These are phyloP conservation scores for Pascua sp. DNA, from an alignment of 1,284 basidiomycete species.

Conservation along the genomic window DNA sequence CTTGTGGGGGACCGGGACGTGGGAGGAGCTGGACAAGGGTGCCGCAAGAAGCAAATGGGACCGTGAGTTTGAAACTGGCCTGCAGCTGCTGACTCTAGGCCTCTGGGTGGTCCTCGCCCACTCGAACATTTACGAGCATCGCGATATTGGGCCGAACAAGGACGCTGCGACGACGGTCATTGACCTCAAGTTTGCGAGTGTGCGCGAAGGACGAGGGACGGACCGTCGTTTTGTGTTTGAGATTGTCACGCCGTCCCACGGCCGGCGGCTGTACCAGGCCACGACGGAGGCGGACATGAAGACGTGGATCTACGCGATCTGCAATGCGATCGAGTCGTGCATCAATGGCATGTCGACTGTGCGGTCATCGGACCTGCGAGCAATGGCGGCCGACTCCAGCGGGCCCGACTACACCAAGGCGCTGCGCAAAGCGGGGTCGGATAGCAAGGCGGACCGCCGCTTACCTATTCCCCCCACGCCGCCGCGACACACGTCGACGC, in stretches of 20 bases:
- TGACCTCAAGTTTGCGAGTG: slow-evolving; percentile 49
- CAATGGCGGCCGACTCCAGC: not conserved
- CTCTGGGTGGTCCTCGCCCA: slow-evolving; percentile 49
- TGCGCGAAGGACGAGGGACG: slow-evolving; percentile 47
- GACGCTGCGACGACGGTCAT: slow-evolving; percentile 43
- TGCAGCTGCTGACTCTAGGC: slow-evolving; percentile 21
- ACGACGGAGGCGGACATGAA: slow-evolving; percentile 51
- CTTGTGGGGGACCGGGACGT: slow-evolving; percentile 46
- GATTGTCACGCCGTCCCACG: slow-evolving; percentile 53
- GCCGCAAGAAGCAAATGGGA: slow-evolving; percentile 44
- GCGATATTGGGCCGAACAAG: slow-evolving; percentile 36
- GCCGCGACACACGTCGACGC: not conserved
- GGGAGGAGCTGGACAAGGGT: slow-evolving; percentile 44
- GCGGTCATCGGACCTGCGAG: slow-evolving; percentile 41
- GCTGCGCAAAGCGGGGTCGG: no score
- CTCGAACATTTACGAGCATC: slow-evolving; percentile 49
- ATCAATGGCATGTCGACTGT: slow-evolving; percentile 53
- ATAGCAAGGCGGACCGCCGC: not conserved
- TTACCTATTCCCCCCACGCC: not conserved
- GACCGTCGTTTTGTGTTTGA: slow-evolving; percentile 53
- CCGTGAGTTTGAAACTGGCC: slow-evolving; percentile 31
- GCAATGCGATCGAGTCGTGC: slow-evolving; percentile 54
- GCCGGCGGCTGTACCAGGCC: slow-evolving; percentile 54
- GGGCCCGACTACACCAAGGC: not conserved
- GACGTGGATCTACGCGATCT: slow-evolving; percentile 55